Evolutionary conservation across 2,329 filamentous ascomycete species (phyloP), one percentile per base, ranked within the genome.

Genomic region (Penicillium italicum): DNA sequence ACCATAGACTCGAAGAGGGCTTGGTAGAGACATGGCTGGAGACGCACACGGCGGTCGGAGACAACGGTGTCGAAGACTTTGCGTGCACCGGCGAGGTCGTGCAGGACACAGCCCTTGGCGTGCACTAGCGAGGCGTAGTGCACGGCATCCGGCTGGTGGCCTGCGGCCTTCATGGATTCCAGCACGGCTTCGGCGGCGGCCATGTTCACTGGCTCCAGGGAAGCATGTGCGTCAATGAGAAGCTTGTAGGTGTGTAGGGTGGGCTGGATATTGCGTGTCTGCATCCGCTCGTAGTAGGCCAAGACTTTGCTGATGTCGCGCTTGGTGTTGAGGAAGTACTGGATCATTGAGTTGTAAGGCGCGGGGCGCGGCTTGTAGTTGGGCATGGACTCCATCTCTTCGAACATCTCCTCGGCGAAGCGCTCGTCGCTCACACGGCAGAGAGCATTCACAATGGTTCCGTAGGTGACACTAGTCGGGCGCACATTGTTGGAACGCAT

Each of bases 331-430:
- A 97, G 81, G 84, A 97, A 99, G 79, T 96, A 97, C 73, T 99
- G 94, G 85, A 99, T 99, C 86, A 99, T 89, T 76, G 91, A 96
- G 80, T 99, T 97, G 82, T 99, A 99, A 0, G 94, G 94, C 24
- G 94, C 94, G 26, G 94, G 92, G 10, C 94, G 88, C 38, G 94
- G 91, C 80, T 97, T 97, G 84, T 99, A 99, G 79, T 99, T 99
- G 55, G 91, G 88, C 88, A 96, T 96, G 44, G 88, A 85, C 79
- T 99, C 94, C 94, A 99, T 99, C 79, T 99, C 94, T 70, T 97
- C 91, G 70, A 99, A 99, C 66, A 97, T 85, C 75, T 97, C 91
- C 70, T 97, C 94, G 28, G 94, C 94, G 72, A 97, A 96, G 70
- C 93, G 95, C 78, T 97, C 93, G 66, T 99, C 94, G 64, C 91